These are phyloP conservation scores for Harringtonia lauricola DNA, from an alignment of 2,329 filamentous ascomycete genomes.

Conservation along the genomic window DNA sequence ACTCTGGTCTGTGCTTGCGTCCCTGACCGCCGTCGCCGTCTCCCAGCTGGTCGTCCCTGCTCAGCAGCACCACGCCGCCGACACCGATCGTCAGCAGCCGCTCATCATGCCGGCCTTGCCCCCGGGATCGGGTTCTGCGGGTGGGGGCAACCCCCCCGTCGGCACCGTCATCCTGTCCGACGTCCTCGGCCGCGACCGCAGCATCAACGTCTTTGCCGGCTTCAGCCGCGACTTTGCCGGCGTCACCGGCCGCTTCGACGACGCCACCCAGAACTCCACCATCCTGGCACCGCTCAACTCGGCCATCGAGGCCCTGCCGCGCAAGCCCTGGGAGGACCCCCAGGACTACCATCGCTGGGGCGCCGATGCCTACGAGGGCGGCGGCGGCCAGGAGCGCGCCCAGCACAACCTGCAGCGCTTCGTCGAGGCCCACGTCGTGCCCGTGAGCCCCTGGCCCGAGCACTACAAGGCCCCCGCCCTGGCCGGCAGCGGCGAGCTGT, in stretches of 20 bases:
- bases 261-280: constrained; percentile 59
- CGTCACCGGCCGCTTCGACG: constrained; percentile 58
- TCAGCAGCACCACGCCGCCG: background rate
- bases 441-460: constrained; percentile 63
- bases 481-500: constrained; percentile 51
- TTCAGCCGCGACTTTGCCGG: constrained; percentile 65
- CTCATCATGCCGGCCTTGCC: constrained; percentile 12
- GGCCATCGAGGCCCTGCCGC: constrained; percentile 63
- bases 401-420: constrained; percentile 67
- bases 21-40: constrained; percentile 7
- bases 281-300: constrained; percentile 81
- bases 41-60: constrained; percentile 8
- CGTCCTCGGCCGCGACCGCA: constrained; percentile 67
- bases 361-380: constrained; percentile 62
- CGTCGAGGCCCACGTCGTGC: constrained; percentile 76
- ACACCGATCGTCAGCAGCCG: constrained; percentile 2
- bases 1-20: constrained; percentile 5
- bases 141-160: constrained; percentile 3
- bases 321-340: constrained; percentile 79
- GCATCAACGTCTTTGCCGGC: constrained; percentile 74
- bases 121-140: constrained; percentile 5
- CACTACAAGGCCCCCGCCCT: constrained; percentile 54
- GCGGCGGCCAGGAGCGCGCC: constrained; percentile 64
- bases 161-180: constrained; percentile 64
- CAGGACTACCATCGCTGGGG: constrained; percentile 60